Base-by-base conservation (phyloP, 75 land plant genomes). In the Cunninghamia lanceolata region DNA sequence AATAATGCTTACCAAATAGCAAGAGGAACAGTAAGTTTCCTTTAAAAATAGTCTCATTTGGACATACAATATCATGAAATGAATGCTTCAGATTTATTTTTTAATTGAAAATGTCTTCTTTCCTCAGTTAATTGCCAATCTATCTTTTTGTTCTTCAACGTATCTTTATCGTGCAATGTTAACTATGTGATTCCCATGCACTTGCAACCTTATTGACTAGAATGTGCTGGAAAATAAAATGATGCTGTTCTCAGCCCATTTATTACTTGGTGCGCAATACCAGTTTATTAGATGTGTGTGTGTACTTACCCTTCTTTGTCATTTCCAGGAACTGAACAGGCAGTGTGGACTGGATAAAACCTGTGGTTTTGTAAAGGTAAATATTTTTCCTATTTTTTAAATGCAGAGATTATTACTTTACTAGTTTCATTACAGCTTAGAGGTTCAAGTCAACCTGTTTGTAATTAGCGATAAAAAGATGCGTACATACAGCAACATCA, bases 1-100 rank as follows among this genome's bases (percentile, higher is more conserved):
- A 98, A 98, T 91, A 98, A 98, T 90, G 96, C 93, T 21, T 94
- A 95, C 86, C 99, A 98, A 86, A 94, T 98, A 71, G 32, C 97
- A 81, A 92, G 99, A 83, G 99, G 96, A 85, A 91, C 75, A 87
- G 99, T 98, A 89, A 86, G 88, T 85, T 68, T 39, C 40, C 56
- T n/a, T 46, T 32, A 17, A n/a, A 43, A 43, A 43, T 46, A 2
- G 43, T 82, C 25, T 40, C 14, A 16, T 42, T 30, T 78, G n/a
- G 11, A 50, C 46, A 39, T 78, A 10, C 52, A 85, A 74, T 85
- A 32, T 47, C 66, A 0, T 83, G 35, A 7, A 34, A 83, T 53
- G 19, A 38, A 80, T 42, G 46, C n/a, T 79, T 40, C 30, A 79
- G 10, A 1, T 15, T 78, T 25, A 25, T 5, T 78, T 25, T 42